Evolutionary conservation across 2,329 filamentous ascomycete species (phyloP).

Genomic region (Berkeleyomyces basicola): DNA sequence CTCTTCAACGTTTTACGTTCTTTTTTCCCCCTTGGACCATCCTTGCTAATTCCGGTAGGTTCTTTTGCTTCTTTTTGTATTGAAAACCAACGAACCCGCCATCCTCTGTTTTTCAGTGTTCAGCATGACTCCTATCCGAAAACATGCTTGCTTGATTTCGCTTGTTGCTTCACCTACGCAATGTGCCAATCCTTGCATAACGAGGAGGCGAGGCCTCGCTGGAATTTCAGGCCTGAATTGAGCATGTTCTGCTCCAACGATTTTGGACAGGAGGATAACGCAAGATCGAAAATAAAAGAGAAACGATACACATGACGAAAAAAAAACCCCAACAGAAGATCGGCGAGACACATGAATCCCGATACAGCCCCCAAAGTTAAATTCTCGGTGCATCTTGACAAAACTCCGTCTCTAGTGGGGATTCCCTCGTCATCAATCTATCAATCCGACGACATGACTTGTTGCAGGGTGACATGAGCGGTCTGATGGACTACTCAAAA

Average conservation of each 20-base stretch:
- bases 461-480: too few species aligned
- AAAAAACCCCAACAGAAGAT: not conserved
- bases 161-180: not conserved
- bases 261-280: not conserved
- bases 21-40: not conserved
- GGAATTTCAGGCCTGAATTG: not conserved
- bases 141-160: not conserved
- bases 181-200: not conserved
- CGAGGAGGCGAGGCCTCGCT: not conserved
- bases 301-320: not conserved
- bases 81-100: too few species aligned
- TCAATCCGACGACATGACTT: not conserved
- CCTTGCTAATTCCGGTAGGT: not conserved
- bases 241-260: not conserved
- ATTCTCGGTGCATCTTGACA: not conserved
- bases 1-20: not conserved
- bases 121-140: not conserved
- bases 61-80: not conserved
- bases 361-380: not conserved
- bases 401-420: not conserved
- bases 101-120: not conserved
- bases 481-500: too few species aligned
- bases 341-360: not conserved
- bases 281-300: not conserved
- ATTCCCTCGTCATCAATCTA: not conserved